Evolutionary conservation across 139 green algal species (phyloP).

Genomic region (Chlamydomonas schloesseri): DNA sequence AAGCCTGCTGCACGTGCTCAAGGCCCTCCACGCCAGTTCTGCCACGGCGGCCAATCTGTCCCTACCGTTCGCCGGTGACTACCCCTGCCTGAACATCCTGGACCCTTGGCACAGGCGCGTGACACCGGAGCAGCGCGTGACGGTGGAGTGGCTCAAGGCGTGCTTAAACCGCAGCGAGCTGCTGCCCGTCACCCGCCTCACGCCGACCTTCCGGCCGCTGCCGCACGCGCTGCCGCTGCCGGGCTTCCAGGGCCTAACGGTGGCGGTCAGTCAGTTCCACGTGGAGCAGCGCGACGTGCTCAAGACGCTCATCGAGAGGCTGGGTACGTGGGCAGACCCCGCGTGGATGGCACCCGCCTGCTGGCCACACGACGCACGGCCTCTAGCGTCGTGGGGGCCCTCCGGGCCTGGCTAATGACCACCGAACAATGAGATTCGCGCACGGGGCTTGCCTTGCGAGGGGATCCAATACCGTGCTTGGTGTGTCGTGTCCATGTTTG

Average conservation of each 20-base stretch:
- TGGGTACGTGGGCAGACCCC: constrained; percentile 1
- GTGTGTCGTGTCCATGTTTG: too few species aligned
- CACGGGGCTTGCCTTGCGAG: too few species aligned
- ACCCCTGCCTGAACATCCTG: too few species aligned
- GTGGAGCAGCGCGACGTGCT: constrained; percentile 20
- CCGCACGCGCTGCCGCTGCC: constrained; percentile 10
- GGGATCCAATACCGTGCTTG: too few species aligned
- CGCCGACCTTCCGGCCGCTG: constrained; percentile 27
- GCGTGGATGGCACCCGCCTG: too few species aligned
- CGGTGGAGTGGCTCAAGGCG: constrained; percentile 9
- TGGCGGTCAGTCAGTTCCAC: constrained; percentile 31
- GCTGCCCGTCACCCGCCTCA: constrained; percentile 2
- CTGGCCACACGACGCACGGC: too few species aligned
- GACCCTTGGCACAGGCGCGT: background rate
- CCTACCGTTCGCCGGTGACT: too few species aligned
- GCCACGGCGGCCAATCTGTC: too few species aligned
- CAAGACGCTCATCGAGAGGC: constrained; percentile 3
- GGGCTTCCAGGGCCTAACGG: background rate
- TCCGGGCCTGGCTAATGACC: too few species aligned
- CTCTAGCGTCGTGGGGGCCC: too few species aligned
- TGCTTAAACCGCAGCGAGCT: background rate
- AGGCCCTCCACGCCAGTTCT: too few species aligned
- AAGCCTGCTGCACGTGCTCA: background rate
- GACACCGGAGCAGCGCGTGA: constrained; percentile 16
- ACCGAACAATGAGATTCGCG: too few species aligned